Percentiles rank a stretch among this genome's conserved stretches.
Evolutionary conservation across 2,329 filamentous ascomycete species (phyloP).

Genomic region (Orbilia blumenaviensis): DNA sequence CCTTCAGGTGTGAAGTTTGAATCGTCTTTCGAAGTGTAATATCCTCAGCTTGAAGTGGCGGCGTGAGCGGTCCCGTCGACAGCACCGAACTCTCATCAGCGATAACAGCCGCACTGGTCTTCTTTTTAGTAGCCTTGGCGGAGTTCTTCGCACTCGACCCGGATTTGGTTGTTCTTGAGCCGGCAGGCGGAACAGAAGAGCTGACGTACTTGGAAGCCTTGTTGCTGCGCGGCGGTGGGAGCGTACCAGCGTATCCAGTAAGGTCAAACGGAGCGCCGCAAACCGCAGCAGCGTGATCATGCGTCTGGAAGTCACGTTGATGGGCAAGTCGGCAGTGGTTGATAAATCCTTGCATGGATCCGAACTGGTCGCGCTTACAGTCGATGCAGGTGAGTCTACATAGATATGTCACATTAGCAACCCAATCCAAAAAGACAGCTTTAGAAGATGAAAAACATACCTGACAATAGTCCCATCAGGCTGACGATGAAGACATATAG

Average conservation of each 20-base stretch:
- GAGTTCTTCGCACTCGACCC: constrained; percentile 15
- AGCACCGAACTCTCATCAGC: constrained; percentile 1
- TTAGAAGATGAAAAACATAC: constrained; percentile 45
- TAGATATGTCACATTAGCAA: constrained; percentile 16
- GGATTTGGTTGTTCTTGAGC: constrained; percentile 2
- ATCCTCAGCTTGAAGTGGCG: constrained; percentile 54
- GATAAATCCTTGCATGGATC: constrained; percentile 97
- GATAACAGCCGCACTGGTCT: neutral
- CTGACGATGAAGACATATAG: constrained; percentile 84
- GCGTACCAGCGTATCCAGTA: constrained; percentile 51
- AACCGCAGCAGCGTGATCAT: constrained; percentile 88
- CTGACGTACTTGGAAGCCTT: constrained; percentile 36
- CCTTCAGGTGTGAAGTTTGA: constrained; percentile 56
- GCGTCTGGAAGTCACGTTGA: constrained; percentile 90
- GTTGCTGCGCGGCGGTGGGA: constrained; percentile 42
- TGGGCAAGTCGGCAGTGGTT: constrained; percentile 98
- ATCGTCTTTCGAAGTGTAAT: constrained; percentile 48
- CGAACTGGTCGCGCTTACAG: constrained; percentile 89
- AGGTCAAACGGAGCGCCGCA: constrained; percentile 82
- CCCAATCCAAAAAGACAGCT: no score
- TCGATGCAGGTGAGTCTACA: constrained; percentile 78
- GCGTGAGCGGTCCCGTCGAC: constrained; percentile 54
- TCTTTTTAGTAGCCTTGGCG: constrained; percentile 29
- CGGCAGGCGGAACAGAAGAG: neutral
- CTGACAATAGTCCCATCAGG: constrained; percentile 87